These are phyloP conservation scores for Pseudozyma thailandica DNA, from an alignment of 1,284 basidiomycete species.

Conservation along the genomic window DNA sequence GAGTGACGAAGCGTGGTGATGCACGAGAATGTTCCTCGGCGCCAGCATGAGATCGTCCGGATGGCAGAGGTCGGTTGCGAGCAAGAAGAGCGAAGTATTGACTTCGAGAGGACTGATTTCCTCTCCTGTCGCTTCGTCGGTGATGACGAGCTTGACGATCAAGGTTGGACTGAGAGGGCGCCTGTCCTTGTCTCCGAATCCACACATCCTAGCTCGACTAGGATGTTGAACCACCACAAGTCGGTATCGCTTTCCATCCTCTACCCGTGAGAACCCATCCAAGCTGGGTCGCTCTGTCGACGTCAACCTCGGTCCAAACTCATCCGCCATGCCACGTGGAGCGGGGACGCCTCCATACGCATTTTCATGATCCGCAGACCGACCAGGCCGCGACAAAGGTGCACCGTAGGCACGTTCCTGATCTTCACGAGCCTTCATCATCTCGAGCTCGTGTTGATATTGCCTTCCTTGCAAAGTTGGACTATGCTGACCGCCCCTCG, in stretches of 20 bases:
- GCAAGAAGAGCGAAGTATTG: slow-evolving; percentile 60
- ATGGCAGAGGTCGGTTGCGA: slow-evolving; percentile 61
- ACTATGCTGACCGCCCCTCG: slow-evolving; percentile 2
- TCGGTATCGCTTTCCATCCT: slow-evolving; percentile 46
- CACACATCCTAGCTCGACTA: slow-evolving; percentile 59
- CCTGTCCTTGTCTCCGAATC: slow-evolving; percentile 64
- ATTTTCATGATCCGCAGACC: slow-evolving; percentile 13
- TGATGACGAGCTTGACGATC: slow-evolving; percentile 59
- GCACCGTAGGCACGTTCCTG: slow-evolving; percentile 23
- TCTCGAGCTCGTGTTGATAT: slow-evolving; percentile 43
- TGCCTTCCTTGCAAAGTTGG: slow-evolving; percentile 22
- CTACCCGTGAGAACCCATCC: slow-evolving; percentile 40
- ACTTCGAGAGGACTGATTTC: slow-evolving; percentile 56
- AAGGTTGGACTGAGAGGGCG: slow-evolving; percentile 61
- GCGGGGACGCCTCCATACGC: slow-evolving; percentile 15
- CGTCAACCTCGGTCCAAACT: slow-evolving; percentile 24
- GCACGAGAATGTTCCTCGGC: slow-evolving; percentile 56
- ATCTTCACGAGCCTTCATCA: slow-evolving; percentile 46
- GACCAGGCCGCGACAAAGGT: slow-evolving; percentile 8
- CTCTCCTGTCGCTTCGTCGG: slow-evolving; percentile 51
- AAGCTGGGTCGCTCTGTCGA: slow-evolving; percentile 22
- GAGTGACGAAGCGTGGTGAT: slow-evolving; percentile 50
- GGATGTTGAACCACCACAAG: slow-evolving; percentile 61
- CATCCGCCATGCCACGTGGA: slow-evolving; percentile 11
- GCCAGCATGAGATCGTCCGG: slow-evolving; percentile 55